Evolutionary conservation across 2,329 filamentous ascomycete species (phyloP).

Genomic region (Exserohilum turcica): DNA sequence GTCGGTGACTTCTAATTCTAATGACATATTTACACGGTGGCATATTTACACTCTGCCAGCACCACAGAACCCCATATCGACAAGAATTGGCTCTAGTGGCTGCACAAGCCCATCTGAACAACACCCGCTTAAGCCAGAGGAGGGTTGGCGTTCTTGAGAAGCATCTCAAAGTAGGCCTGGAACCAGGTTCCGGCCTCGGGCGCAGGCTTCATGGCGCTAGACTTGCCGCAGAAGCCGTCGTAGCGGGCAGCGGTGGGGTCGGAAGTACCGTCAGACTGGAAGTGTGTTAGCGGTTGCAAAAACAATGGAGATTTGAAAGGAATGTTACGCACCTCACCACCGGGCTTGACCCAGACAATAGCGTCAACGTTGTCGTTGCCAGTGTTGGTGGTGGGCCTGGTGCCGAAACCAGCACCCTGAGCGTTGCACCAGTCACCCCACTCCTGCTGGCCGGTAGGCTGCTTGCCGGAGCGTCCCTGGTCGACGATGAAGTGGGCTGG

Average conservation of each 20-base stretch:
- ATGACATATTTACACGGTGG: not conserved
- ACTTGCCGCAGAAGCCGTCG: constrained; percentile 60
- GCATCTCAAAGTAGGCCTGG: constrained; percentile 51
- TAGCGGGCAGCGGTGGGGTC: constrained; percentile 54
- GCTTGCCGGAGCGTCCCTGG: constrained; percentile 63
- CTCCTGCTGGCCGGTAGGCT: constrained; percentile 59
- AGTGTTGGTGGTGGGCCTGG: constrained; percentile 67
- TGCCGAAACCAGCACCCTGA: constrained; percentile 66
- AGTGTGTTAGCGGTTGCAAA: not conserved
- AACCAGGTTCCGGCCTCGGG: constrained; percentile 75
- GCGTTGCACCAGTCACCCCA: constrained; percentile 75
- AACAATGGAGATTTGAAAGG: not conserved
- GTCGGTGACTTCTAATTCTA: too few relatives aligned
- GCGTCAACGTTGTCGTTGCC: constrained; percentile 65
- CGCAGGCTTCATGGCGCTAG: constrained; percentile 64
- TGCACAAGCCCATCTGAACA: not conserved
- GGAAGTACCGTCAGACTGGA: constrained; percentile 52
- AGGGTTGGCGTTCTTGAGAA: constrained; percentile 45
- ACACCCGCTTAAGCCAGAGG: constrained; percentile 23
- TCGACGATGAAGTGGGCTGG: constrained; percentile 62
- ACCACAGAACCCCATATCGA: not conserved
- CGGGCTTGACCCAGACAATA: constrained; percentile 74
- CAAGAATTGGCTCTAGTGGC: not conserved
- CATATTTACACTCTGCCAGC: constrained; percentile 2
- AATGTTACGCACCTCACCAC: constrained; percentile 51